phyloP scores from a whole-genome alignment of 768 basidiomycete genomes.

The Boletus rubropictus region DNA sequence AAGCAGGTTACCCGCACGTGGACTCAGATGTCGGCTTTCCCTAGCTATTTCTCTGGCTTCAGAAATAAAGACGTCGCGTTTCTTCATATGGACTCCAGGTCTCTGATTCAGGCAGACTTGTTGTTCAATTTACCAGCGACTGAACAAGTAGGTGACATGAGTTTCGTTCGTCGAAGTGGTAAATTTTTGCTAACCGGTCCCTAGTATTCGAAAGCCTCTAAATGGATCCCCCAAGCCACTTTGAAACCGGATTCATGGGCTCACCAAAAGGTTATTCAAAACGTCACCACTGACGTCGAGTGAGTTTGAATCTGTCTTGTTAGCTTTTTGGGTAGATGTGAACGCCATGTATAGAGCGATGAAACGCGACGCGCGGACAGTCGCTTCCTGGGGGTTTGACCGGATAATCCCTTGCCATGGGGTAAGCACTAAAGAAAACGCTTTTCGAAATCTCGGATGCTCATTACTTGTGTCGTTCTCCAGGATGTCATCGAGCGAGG shows the following conservation, averaged over 20 bases:
- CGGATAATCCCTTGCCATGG: constrained; percentile 72
- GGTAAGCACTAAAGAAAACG: constrained; percentile 25
- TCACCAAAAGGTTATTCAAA: constrained; percentile 21
- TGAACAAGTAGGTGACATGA: constrained; percentile 53
- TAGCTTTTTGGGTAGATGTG: neutral
- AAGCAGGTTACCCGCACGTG: neutral
- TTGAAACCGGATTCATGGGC: constrained; percentile 30
- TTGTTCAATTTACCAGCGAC: constrained; percentile 74
- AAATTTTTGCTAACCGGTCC: neutral
- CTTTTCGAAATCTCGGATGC: neutral
- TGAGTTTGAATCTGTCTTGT: constrained; percentile 9
- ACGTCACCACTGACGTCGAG: constrained; percentile 24
- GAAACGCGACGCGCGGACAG: constrained; percentile 57
- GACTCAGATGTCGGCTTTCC: neutral
- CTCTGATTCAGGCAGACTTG: constrained; percentile 76
- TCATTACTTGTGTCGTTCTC: neutral
- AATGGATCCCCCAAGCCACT: constrained; percentile 26
- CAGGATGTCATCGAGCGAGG: constrained; percentile 59
- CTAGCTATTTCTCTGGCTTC: constrained; percentile 65
- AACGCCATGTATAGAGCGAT: constrained; percentile 37
- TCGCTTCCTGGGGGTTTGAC: constrained; percentile 68
- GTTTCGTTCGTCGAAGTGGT: neutral
- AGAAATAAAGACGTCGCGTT: constrained; percentile 81
- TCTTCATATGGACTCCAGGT: constrained; percentile 64
- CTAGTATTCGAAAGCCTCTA: constrained; percentile 36